Conservation (phyloP, 306 rosid genomes). For the Cucurbita moschata region DNA sequence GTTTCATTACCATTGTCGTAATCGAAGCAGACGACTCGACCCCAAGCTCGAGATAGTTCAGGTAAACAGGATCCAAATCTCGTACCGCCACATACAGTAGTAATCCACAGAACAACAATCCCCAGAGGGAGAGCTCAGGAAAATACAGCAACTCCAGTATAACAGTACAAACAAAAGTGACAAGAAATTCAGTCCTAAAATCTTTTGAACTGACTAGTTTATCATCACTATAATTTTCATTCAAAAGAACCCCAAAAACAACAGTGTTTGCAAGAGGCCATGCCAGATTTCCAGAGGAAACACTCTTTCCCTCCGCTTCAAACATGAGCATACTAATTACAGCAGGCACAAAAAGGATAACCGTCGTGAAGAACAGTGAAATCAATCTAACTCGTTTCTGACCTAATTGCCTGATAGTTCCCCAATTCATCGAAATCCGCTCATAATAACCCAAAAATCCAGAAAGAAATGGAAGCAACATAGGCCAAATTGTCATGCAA, state of each 20-base stretch:
- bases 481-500: constrained; percentile 60
- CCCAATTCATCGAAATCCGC: constrained; percentile 40
- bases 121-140: constrained; percentile 83
- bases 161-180: constrained; percentile 56
- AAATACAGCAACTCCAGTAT: constrained; percentile 63
- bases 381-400: constrained; percentile 42
- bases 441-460: constrained; percentile 66
- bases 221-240: constrained; percentile 41
- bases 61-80: constrained; percentile 50
- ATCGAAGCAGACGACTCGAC: constrained; percentile 34
- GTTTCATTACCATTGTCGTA: constrained; percentile 45
- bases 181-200: constrained; percentile 47
- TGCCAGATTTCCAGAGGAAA: constrained; percentile 31
- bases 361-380: constrained; percentile 56
- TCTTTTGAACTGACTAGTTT: constrained; percentile 36
- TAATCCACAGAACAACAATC: constrained; percentile 61
- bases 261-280: constrained; percentile 84
- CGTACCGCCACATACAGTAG: constrained; percentile 61
- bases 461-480: constrained; percentile 68
- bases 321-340: constrained; percentile 34
- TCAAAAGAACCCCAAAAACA: constrained; percentile 70
- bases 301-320: constrained; percentile 28
- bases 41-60: constrained; percentile 26
- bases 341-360: constrained; percentile 72
- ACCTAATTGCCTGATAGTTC: constrained; percentile 46